Base-by-base conservation (phyloP, 192 early-diverging fungal genomes). In the Martensiomyces pterosporus region DNA sequence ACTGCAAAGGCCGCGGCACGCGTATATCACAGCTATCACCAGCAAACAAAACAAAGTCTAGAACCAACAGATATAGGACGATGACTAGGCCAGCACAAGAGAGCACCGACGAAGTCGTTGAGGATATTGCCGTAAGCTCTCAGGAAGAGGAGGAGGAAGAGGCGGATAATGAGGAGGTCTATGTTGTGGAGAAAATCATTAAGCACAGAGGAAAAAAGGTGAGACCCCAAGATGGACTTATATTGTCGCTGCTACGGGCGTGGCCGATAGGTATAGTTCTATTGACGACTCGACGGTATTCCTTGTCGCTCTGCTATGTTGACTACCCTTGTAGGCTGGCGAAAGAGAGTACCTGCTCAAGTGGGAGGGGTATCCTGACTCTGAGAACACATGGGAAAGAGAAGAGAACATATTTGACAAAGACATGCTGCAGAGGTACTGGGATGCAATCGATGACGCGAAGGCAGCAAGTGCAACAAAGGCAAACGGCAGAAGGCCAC, bases 321-420 rank as follows among this genome's bases (percentile, higher is more conserved):
- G 5, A 32, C 29, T 32, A 32, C 6, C 29, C 12, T 32, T 32
- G 29, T 32, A 32, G 24, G 21, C 43, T 13, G 57, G 69, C 14
- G n/a, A 46, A 15, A 55, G 9, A 8, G 1, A 57, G 19, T 83
- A 67, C 39, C 49, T 51, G 39, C 70, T 83, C 24, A 80, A 80
- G 38, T 83, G 81, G 81, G 48, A 66, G n/a, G 75, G 68, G 0
- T 83, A 73, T 15, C 44, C 50, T 2, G 52, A 63, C 18, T 54
- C 49, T 1, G 62, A 75, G 12, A 78, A 79, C 62, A 80, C 81
- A 0, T 83, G 81, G 81, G 81, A 83, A 29, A 51, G 42, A 4
- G 67, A 80, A 34, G 71, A 78, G 10, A 78, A 83, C 48, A 52
- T 83, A 15, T 21, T 63, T 14, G 67, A 70, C 43, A 49, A 55